phyloP scores from a whole-genome alignment of 768 basidiomycete species.

The Mycena filopes region DNA sequence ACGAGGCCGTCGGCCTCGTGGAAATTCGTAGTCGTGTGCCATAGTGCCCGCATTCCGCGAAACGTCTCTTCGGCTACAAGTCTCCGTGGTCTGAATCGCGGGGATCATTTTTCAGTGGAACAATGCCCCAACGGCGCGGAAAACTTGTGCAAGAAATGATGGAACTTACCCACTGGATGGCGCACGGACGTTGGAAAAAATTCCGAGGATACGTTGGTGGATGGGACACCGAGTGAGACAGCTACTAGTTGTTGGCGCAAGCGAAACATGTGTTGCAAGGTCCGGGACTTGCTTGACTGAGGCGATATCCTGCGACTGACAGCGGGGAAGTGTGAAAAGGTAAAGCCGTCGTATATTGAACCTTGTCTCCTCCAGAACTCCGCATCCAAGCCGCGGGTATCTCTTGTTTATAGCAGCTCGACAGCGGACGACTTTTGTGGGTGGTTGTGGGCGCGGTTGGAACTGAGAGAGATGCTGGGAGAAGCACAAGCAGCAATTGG shows the following conservation, averaged over 20 bases:
- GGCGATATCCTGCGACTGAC: background rate
- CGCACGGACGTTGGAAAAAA: background rate
- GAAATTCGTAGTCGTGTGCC: slow-evolving; percentile 1
- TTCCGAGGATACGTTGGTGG: background rate
- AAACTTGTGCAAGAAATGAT: background rate
- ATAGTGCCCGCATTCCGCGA: background rate
- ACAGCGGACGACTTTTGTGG: slow-evolving; percentile 4
- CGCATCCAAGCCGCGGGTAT: background rate
- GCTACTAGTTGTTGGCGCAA: background rate
- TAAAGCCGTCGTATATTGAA: background rate
- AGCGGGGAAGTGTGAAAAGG: background rate
- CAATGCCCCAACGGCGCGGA: slow-evolving; percentile 18
- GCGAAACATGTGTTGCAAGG: slow-evolving; percentile 16
- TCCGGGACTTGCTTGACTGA: slow-evolving; percentile 4
- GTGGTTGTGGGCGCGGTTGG: slow-evolving; percentile 24
- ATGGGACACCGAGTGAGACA: background rate
- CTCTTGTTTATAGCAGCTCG: background rate
- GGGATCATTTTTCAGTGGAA: slow-evolving; percentile 10
- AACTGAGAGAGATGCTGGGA: slow-evolving; percentile 1
- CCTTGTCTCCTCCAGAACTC: background rate
- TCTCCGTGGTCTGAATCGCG: background rate
- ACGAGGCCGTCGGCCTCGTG: background rate
- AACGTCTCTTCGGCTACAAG: too few relatives aligned
- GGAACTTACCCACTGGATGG: background rate
- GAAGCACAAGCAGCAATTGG: background rate